phyloP scores from a whole-genome alignment of 148 eudicot genomes.

The Suaeda aralocaspica region DNA sequence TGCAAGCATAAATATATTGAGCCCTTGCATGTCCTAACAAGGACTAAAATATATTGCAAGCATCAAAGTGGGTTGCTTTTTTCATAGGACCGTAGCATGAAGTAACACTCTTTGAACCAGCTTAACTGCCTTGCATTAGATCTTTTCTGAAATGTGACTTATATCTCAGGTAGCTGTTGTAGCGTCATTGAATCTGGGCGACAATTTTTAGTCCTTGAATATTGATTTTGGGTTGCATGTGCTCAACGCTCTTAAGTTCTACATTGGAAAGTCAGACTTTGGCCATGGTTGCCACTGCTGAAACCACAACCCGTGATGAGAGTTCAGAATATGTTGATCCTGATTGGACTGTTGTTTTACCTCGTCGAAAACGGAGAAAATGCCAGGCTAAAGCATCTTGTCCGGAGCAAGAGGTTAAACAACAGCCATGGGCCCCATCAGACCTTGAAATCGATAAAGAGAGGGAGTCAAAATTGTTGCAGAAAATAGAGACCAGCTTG shows the following conservation, averaged over 20 bases:
- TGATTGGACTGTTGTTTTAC: conserved; percentile 66
- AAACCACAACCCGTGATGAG: conserved; percentile 27
- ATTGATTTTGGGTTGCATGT: neutral
- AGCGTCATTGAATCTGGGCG: neutral
- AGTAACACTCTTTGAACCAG: neutral
- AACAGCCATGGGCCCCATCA: conserved; percentile 46
- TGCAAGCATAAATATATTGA: neutral
- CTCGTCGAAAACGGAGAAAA: conserved; percentile 53
- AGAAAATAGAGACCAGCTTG: conserved; percentile 45
- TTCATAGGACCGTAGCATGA: neutral
- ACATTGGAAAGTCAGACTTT: neutral
- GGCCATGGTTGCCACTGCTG: conserved; percentile 41
- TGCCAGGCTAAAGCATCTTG: conserved; percentile 19
- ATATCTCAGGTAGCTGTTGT: neutral
- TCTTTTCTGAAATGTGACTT: neutral
- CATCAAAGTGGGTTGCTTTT: neutral
- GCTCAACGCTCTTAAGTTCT: neutral
- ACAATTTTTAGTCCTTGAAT: neutral
- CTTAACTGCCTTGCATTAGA: neutral
- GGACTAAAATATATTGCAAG: neutral
- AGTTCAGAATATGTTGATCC: conserved; percentile 26
- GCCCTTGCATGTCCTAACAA: neutral
- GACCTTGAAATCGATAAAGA: conserved; percentile 39
- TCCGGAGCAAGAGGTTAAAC: conserved; percentile 20
- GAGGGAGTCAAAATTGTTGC: conserved; percentile 49